A percentile compares a stretch with the other conserved stretches of the same genome.
Evolutionary conservation across 2,329 filamentous ascomycete genomes (phyloP).

Genomic region (Penicillium occitanis): DNA sequence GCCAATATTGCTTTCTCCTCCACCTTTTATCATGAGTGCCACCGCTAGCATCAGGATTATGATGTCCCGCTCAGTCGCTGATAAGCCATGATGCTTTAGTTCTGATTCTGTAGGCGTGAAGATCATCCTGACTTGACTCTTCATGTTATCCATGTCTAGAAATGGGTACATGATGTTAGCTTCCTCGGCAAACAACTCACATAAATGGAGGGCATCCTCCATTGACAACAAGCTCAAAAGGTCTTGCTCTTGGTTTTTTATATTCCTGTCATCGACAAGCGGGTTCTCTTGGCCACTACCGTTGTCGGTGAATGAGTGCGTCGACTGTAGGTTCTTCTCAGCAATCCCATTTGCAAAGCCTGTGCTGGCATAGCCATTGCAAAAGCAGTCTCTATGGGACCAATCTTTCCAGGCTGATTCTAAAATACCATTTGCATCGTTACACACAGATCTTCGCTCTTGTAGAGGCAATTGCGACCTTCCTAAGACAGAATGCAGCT

Average conservation of each 20-base stretch:
- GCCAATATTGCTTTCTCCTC: not conserved
- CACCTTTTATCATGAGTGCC: not conserved
- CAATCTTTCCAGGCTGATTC: not conserved
- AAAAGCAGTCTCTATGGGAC: not conserved
- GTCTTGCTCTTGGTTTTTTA: not conserved
- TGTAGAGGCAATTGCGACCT: not conserved
- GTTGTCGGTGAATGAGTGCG: not conserved
- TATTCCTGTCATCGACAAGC: not conserved
- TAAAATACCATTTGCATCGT: not conserved
- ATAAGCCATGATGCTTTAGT: not conserved
- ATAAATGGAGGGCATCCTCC: not conserved
- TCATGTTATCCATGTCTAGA: not conserved
- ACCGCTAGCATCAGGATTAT: conserved; percentile 1
- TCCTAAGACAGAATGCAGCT: not conserved
- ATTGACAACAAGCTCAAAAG: not conserved
- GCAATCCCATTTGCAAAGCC: not conserved
- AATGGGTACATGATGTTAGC: not conserved
- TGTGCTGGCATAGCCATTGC: not conserved
- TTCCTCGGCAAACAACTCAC: not conserved
- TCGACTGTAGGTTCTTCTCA: not conserved
- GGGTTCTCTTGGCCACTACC: not conserved
- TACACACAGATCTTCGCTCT: not conserved
- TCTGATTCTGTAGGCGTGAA: not conserved
- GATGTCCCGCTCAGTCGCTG: not conserved
- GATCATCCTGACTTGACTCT: not conserved